Percentiles rank a stretch among this genome's conserved stretches.
Conservation (phyloP, 2,329 filamentous ascomycete genomes). For the Elsinoe ampelina region DNA sequence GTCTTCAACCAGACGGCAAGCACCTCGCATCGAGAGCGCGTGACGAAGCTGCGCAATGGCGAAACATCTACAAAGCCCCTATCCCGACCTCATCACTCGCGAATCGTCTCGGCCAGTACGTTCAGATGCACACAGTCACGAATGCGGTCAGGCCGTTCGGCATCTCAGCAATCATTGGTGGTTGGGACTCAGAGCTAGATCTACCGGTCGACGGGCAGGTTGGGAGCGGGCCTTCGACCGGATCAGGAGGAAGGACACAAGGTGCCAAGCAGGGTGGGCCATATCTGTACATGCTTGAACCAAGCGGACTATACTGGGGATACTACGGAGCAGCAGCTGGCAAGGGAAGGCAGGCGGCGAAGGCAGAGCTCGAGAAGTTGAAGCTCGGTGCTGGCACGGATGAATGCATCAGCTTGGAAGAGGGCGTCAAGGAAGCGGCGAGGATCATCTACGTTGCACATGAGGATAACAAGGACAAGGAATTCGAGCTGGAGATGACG, state of each 20-base stretch:
- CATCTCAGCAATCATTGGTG: conserved; percentile 86
- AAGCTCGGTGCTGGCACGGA: conserved; percentile 56
- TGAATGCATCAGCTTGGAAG: conserved; percentile 65
- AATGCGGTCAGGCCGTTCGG: conserved; percentile 94
- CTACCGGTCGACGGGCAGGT: conserved; percentile 83
- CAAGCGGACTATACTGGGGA: conserved; percentile 93
- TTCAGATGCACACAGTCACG: conserved; percentile 96
- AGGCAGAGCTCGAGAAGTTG: conserved; percentile 96
- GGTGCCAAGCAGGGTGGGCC: conserved; percentile 76
- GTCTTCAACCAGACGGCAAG: conserved; percentile 86
- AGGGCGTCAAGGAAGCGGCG: conserved; percentile 92
- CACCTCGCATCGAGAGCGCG: conserved; percentile 92
- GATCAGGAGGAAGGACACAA: conserved; percentile 73
- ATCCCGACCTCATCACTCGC: conserved; percentile 84
- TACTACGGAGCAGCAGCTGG: conserved; percentile 97
- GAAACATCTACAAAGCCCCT: conserved; percentile 85
- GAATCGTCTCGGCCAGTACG: conserved; percentile 87
- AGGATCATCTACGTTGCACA: conserved; percentile 96
- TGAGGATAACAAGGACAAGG: conserved; percentile 99
- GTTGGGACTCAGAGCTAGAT: conserved; percentile 85
- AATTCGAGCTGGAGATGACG: conserved; percentile 98
- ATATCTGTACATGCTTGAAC: conserved; percentile 97
- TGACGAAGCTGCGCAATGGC: conserved; percentile 87
- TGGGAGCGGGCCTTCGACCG: conserved; percentile 65
- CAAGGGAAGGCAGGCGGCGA: conserved; percentile 92